Conservation (phyloP, 228 moss, liverwort and hornwort species). For the Sphagnum magellanicum region DNA sequence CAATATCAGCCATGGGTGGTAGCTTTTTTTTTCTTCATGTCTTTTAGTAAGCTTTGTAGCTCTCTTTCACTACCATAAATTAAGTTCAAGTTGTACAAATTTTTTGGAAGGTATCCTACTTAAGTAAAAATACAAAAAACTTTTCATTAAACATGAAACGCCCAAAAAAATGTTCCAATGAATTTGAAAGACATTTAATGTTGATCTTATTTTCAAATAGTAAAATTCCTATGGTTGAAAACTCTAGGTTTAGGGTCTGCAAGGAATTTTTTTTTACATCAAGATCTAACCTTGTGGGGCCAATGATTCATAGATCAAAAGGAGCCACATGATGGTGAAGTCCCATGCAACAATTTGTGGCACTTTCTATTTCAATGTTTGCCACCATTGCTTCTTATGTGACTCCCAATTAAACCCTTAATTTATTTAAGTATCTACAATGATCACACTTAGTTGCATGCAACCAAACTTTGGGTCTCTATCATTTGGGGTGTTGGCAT, state of each 20-base stretch:
- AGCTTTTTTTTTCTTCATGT: slow-evolving; percentile 51
- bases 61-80: slow-evolving; percentile 73
- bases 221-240: too few species aligned
- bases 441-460: neutral
- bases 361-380: slow-evolving; percentile 45
- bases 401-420: slow-evolving; percentile 99
- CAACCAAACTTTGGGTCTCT: too few species aligned
- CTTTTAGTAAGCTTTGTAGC: slow-evolving; percentile 53
- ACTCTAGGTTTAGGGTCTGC: too few species aligned
- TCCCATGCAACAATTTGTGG: slow-evolving; percentile 74
- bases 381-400: slow-evolving; percentile 75
- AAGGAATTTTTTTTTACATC: too few species aligned
- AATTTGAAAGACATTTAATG: too few species aligned
- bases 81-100: slow-evolving; percentile 72
- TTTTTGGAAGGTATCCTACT: slow-evolving; percentile 81
- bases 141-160: too few species aligned
- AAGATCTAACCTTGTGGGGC: slow-evolving; percentile 62
- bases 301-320: slow-evolving; percentile 70
- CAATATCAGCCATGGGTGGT: slow-evolving; percentile 79
- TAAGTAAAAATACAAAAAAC: neutral
- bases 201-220: too few species aligned
- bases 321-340: slow-evolving; percentile 79
- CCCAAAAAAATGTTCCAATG: too few species aligned
- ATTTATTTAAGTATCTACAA: slow-evolving; percentile 8
- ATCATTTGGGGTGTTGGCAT: too few species aligned